Base-by-base conservation (phyloP, 2,329 filamentous ascomycete species). In the Sporothrix globosa region DNA sequence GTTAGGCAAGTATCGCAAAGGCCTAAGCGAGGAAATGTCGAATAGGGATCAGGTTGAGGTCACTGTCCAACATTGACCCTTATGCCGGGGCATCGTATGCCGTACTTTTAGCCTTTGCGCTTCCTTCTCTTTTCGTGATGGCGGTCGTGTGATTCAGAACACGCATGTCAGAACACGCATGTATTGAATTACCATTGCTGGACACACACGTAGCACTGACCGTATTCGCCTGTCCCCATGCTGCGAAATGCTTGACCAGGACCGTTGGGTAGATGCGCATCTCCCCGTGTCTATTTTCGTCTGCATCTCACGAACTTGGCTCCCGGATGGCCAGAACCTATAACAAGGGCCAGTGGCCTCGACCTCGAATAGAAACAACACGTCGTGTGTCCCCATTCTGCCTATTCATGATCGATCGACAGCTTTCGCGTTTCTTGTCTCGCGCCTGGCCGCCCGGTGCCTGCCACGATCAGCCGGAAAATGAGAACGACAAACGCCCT, bases 381-480 rank as follows among this genome's bases (percentile, higher is more conserved):
- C 44, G 5, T 48, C 41, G 41, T 17, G 6, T 4, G 13, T 27
- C 53, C 17, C 27, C 27, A 34, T 56, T 56, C 10, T 61, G 56
- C n/a, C 56, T 44, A 61, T 61, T 61, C 19, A 61, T n/a, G 34
- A 61, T 44, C 56, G 56, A 61, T 61, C 56, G 56, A 44, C 34
- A 4, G 2, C 10, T 14, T 41, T 24, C 56, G 17, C 56, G 56
- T 61, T 21, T 61, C 44, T 48, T 19, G 44, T 48, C 44, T 48
- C 44, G 44, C 44, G 14, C 44, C 44, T 34, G 34, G 34, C 34
- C 6, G 34, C 34, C 34, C 34, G 34, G 34, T 34, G 34, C 5
- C 1, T 34, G 34, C 34, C 48, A 50, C 19, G 48, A 21, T n/a
- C 48, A 9, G 19, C 48, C 48, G 41, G 11, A 46, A 17, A 34